Evolutionary conservation across 305 asterid genomes (phyloP), one percentile per base, ranked within the genome.

Genomic region (Fraxinus latifolia): DNA sequence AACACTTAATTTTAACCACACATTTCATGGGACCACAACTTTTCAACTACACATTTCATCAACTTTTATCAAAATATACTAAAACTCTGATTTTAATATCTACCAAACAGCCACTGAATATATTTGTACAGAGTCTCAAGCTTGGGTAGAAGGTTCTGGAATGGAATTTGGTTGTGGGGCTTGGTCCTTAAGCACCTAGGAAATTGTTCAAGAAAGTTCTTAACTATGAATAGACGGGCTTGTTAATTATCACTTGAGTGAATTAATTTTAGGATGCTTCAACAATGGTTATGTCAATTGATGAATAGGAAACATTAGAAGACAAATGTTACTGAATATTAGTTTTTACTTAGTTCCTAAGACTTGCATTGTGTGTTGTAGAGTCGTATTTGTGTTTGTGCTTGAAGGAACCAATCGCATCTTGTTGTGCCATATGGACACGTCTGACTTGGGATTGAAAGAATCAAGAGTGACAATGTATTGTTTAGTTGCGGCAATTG

Each of bases 391-490:
- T 44, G 62, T 53, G 62, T 53, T 53, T 44, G 55, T 44, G 55
- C 14, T 39, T 39, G 19, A 47, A 47, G 58, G 19, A 47, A 14
- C 58, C 7, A 47, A 47, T 47, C 7, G 6, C 58, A 14, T 47
- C 58, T 50, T 50, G n/a, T 68, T 29, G 39, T 68, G 34, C n/a
- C 73, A 65, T 25, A 17, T 25, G 73, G 33, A 17, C 42, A 44
- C 14, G 7, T 50, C 34, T 75, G 42, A 77, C 65, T 42, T 34
- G 36, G 81, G 15, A 79, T 27, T 47, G 76, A 14, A 76, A 50
- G 44, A 34, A 75, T 53, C 71, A 65, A 27, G 67, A 77, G 53
- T 86, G 53, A 74, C 58, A 58, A 39, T 68, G 42, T 80, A 31
- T 74, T 78, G 60, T 27, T 71, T 42, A 33, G 44, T 27, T 34